Evolutionary conservation across 495 filamentous ascomycete genomes (phyloP).

Genomic region (Daldinia childiae): DNA sequence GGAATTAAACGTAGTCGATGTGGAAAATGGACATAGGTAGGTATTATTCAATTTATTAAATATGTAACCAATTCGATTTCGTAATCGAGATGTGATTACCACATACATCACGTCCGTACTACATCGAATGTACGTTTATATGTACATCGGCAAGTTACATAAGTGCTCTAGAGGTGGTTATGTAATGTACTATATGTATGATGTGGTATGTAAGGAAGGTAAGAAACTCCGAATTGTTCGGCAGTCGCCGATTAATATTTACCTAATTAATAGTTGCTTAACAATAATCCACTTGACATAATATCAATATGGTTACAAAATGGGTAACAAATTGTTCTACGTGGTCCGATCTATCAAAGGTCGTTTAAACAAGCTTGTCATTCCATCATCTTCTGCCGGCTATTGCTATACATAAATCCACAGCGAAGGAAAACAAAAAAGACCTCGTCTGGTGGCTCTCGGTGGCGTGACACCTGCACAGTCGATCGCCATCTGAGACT

Average conservation of each 20-base stretch:
- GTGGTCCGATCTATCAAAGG: background rate
- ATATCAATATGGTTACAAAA: no score
- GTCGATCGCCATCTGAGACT: slow-evolving; percentile 41
- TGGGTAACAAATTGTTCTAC: no score
- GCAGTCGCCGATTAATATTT: slow-evolving; percentile 24
- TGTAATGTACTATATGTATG: background rate
- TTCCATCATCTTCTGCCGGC: slow-evolving; percentile 23
- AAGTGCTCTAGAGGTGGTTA: background rate
- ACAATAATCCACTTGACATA: no score
- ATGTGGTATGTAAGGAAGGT: background rate
- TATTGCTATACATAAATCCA: background rate
- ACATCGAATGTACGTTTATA: background rate
- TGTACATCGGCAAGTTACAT: background rate
- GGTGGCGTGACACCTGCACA: slow-evolving; percentile 37
- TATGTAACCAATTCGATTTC: background rate
- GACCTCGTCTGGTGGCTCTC: slow-evolving; percentile 33
- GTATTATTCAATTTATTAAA: background rate
- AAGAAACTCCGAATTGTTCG: slow-evolving; percentile 33
- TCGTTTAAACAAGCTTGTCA: slow-evolving; percentile 24
- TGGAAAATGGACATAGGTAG: background rate
- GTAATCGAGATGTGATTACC: background rate
- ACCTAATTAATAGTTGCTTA: background rate
- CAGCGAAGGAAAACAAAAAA: slow-evolving; percentile 10
- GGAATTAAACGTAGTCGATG: background rate
- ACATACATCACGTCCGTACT: no score